phyloP scores from a whole-genome alignment of 805 yeast genomes.

The Jamesozyma spencerorum region DNA sequence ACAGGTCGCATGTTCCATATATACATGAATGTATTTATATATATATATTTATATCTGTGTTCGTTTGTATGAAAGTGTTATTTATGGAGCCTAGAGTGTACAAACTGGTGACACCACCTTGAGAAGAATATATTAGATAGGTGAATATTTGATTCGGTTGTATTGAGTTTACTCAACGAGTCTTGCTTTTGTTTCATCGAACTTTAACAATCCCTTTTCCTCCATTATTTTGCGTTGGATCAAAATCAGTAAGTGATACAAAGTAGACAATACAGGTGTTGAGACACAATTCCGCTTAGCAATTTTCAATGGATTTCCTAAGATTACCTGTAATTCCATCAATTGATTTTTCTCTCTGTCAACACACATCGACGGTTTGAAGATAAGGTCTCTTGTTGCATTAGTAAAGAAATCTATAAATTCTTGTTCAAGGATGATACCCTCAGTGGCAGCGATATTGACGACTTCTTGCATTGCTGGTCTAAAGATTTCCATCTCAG shows the following conservation, averaged over 20 bases:
- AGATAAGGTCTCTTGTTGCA: slow-evolving; percentile 44
- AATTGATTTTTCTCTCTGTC: slow-evolving; percentile 53
- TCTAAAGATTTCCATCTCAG: slow-evolving; percentile 23
- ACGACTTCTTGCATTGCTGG: slow-evolving; percentile 62
- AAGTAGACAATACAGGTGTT: slow-evolving; percentile 50
- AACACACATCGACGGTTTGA: slow-evolving; percentile 62
- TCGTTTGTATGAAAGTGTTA: too few relatives aligned
- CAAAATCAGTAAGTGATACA: slow-evolving; percentile 52
- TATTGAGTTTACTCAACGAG: neutral
- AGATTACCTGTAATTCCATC: slow-evolving; percentile 59
- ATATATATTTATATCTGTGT: too few relatives aligned
- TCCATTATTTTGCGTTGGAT: slow-evolving; percentile 58
- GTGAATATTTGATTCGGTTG: too few relatives aligned
- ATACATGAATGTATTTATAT: too few relatives aligned
- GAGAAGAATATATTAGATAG: too few relatives aligned
- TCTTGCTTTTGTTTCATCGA: slow-evolving; percentile 11
- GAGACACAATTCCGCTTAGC: slow-evolving; percentile 39
- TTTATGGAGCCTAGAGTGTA: too few relatives aligned
- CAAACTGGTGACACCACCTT: too few relatives aligned
- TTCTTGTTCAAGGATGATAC: slow-evolving; percentile 40
- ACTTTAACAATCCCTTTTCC: slow-evolving; percentile 35
- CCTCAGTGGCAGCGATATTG: slow-evolving; percentile 53
- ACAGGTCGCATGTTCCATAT: too few relatives aligned
- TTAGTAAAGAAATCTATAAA: slow-evolving; percentile 41
- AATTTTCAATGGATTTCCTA: slow-evolving; percentile 53